Base-by-base conservation (phyloP, 352 stramenopile genomes). In the Phytophthora cajani region DNA sequence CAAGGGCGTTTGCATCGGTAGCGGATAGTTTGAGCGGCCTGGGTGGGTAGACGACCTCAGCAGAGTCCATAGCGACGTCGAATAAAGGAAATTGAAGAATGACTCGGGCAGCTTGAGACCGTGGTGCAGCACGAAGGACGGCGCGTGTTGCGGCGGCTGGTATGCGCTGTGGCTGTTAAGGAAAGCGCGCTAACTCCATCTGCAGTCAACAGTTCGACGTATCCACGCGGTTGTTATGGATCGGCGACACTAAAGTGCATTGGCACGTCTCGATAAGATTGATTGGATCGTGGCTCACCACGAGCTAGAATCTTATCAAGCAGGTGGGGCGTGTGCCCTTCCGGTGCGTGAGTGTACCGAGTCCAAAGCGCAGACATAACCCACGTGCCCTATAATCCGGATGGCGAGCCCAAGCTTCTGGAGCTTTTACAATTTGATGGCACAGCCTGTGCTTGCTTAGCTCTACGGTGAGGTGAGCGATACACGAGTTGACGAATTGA, bases 1-100 rank as follows among this genome's bases (percentile, higher is more conserved):
- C 56, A 23, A 90, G 71, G 49, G 76, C 78, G 11, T 71, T 59
- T 44, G 52, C 61, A 51, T 81, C 75, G 21, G 82, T 71, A 14
- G 63, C 61, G 36, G 79, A 84, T 25, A 89, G 66, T 33, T 11
- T 40, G 21, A 62, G 44, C 3, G 47, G 33, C 21, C 21, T 67
- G 21, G 69, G 64, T 14, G 64, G 64, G n/a, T 63, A 77, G 1
- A 44, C 27, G 17, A 47, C 32, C 32, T 40, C 64, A 44, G 36
- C 21, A 32, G 8, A 53, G 9, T 32, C 54, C 50, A 36, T 49
- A 6, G 38, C 17, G 16, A 30, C 2, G 52, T 25, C 6, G 49
- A 9, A 19, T 5, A 17, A 55, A 55, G 49, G 21, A 23, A 52
- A 62, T 62, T 62, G 40, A 53, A 23, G 30, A 69, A 16, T 69